These are phyloP conservation scores for Blepharisma japonicum DNA, from an alignment of 73 alveolate species.

Conservation along the genomic window DNA sequence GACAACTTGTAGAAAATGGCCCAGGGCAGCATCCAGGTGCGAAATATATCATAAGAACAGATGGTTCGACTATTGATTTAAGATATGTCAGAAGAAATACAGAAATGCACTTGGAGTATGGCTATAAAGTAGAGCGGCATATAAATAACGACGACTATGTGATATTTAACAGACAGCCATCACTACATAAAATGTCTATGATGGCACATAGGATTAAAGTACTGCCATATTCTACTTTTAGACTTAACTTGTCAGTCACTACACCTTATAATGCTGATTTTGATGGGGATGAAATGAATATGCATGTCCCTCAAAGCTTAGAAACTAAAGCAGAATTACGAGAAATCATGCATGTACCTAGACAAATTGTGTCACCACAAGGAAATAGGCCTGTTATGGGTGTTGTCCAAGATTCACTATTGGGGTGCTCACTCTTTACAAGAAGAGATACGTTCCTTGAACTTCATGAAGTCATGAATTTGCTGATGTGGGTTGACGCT, in stretches of 20 bases:
- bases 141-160: conserved; percentile 92
- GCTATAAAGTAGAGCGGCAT: conserved; percentile 98
- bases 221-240: conserved; percentile 99
- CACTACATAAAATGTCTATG: conserved; percentile 99
- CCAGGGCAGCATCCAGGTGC: conserved; percentile 98
- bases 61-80: conserved; percentile 77
- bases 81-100: conserved; percentile 66
- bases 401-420: conserved; percentile 97
- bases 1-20: conserved; percentile 87
- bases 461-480: conserved; percentile 87
- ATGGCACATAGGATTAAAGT: conserved; percentile 99
- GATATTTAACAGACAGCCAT: conserved; percentile 99
- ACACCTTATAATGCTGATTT: conserved; percentile 99
- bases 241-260: conserved; percentile 98
- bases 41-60: conserved; percentile 81
- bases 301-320: conserved; percentile 98
- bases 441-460: conserved; percentile 92
- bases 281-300: conserved; percentile 99
- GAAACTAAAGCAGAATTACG: conserved; percentile 96
- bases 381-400: conserved; percentile 99
- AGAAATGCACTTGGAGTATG: conserved; percentile 82
- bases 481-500: conserved; percentile 96
- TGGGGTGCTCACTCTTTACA: conserved; percentile 91
- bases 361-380: conserved; percentile 96
- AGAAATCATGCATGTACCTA: conserved; percentile 96